phyloP scores from a whole-genome alignment of 2,329 filamentous ascomycete genomes.

The Lizonia empirigonia region DNA sequence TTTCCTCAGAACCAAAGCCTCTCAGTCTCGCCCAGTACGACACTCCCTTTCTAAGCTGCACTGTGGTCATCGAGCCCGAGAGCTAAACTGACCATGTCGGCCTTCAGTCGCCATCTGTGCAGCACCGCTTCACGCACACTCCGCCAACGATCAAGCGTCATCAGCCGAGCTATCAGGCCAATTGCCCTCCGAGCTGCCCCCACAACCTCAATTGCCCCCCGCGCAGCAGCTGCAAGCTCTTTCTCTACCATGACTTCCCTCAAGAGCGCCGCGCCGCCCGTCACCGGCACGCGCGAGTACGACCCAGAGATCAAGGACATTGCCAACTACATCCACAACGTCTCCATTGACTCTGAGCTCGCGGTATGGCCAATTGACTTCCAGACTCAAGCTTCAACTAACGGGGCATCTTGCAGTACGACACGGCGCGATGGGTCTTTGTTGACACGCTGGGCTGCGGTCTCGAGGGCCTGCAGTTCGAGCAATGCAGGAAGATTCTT shows the following conservation, averaged over 20 bases:
- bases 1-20: slow-evolving; percentile 30
- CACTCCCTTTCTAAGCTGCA: slow-evolving; percentile 39
- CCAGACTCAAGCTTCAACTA: slow-evolving; percentile 15
- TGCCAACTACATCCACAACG: slow-evolving; percentile 92
- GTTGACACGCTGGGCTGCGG: slow-evolving; percentile 97
- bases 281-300: slow-evolving; percentile 61
- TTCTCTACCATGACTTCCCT: slow-evolving; percentile 49
- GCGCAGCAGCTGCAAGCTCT: slow-evolving; percentile 31
- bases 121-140: slow-evolving; percentile 47
- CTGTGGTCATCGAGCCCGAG: slow-evolving; percentile 40
- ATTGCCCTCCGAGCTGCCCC: slow-evolving; percentile 40
- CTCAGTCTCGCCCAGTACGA: slow-evolving; percentile 42
- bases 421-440: slow-evolving; percentile 95
- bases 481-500: slow-evolving; percentile 93
- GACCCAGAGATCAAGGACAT: slow-evolving; percentile 95
- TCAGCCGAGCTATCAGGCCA: slow-evolving; percentile 46
- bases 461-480: slow-evolving; percentile 92
- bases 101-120: slow-evolving; percentile 51
- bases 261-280: slow-evolving; percentile 42
- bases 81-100: slow-evolving; percentile 50
- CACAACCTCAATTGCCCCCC: slow-evolving; percentile 30
- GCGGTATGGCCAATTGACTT: slow-evolving; percentile 67
- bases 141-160: slow-evolving; percentile 42
- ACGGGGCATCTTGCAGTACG: slow-evolving; percentile 64
- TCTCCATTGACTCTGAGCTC: slow-evolving; percentile 86